Conservation (phyloP, 495 filamentous ascomycete species). For the Annulohypoxylon maeteangense region DNA sequence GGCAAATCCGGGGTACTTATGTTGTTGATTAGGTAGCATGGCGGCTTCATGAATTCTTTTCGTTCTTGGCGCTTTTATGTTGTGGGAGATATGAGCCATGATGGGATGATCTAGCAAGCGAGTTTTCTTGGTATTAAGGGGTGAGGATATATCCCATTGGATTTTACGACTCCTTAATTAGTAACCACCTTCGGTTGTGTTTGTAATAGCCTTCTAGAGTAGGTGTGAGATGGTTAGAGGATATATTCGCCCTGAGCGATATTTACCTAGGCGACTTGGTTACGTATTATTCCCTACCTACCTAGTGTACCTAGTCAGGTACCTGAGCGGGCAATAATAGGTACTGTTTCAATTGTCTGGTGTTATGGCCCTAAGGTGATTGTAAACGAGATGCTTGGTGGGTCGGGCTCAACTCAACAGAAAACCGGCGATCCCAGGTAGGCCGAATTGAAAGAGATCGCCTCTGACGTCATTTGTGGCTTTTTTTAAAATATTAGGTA, state of each 20-base stretch:
- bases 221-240: neutral
- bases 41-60: neutral
- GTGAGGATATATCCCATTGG: neutral
- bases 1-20: neutral
- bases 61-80: too few relatives aligned
- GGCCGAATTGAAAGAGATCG: too few relatives aligned
- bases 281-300: too few relatives aligned
- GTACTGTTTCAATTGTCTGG: too few relatives aligned
- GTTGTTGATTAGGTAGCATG: neutral
- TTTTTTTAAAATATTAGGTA: too few relatives aligned
- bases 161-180: neutral
- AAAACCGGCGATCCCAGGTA: too few relatives aligned
- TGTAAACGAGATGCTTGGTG: too few relatives aligned
- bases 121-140: neutral
- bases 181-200: neutral
- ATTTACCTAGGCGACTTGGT: neutral
- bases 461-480: too few relatives aligned
- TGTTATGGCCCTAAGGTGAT: too few relatives aligned
- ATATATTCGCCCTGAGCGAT: neutral
- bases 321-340: too few relatives aligned
- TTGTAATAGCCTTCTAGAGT: neutral
- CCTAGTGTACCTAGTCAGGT: too few relatives aligned
- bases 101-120: neutral
- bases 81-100: slow-evolving; percentile 1
- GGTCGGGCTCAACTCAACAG: too few relatives aligned